Conservation (phyloP, 805 yeast species). For the Ogataea methanolica region DNA sequence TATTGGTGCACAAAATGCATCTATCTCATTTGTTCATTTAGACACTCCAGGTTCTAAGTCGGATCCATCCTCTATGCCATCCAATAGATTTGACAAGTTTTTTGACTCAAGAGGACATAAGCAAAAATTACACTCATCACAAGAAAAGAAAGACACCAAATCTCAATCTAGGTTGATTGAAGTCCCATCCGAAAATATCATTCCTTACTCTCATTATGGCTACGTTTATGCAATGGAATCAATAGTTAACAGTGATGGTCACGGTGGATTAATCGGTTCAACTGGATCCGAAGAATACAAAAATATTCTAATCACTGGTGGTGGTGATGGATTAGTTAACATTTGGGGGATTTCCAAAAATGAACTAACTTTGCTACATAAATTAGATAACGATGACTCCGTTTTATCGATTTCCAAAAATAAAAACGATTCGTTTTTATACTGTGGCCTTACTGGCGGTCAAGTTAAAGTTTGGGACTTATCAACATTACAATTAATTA, state of each 20-base stretch:
- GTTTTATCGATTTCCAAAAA: slow-evolving; percentile 64
- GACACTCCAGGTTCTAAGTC: slow-evolving; percentile 16
- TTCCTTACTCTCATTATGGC: slow-evolving; percentile 87
- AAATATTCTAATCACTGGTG: slow-evolving; percentile 58
- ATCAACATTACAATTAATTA: slow-evolving; percentile 65
- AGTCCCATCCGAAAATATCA: slow-evolving; percentile 59
- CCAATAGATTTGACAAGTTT: slow-evolving; percentile 71
- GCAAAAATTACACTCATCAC: slow-evolving; percentile 5
- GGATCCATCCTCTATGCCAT: slow-evolving; percentile 44
- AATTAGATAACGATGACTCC: slow-evolving; percentile 61
- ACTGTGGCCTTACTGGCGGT: slow-evolving; percentile 78
- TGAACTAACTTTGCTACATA: slow-evolving; percentile 25
- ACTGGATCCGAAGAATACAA: slow-evolving; percentile 23
- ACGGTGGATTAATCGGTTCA: slow-evolving; percentile 16
- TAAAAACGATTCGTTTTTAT: slow-evolving; percentile 62
- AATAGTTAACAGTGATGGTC: slow-evolving; percentile 20
- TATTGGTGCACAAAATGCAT: slow-evolving; percentile 91
- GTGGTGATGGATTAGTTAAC: slow-evolving; percentile 89
- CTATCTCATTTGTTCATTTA: slow-evolving; percentile 66
- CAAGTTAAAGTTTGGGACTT: slow-evolving; percentile 82
- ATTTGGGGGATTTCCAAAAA: slow-evolving; percentile 56
- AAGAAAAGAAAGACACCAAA: slow-evolving; percentile 19
- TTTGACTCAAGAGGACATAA: slow-evolving; percentile 90
- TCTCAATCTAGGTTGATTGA: slow-evolving; percentile 46
- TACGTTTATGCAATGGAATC: slow-evolving; percentile 69